These are phyloP conservation scores for Diaporthe sp. DNA, from an alignment of 2,329 filamentous ascomycete species.

Conservation along the genomic window DNA sequence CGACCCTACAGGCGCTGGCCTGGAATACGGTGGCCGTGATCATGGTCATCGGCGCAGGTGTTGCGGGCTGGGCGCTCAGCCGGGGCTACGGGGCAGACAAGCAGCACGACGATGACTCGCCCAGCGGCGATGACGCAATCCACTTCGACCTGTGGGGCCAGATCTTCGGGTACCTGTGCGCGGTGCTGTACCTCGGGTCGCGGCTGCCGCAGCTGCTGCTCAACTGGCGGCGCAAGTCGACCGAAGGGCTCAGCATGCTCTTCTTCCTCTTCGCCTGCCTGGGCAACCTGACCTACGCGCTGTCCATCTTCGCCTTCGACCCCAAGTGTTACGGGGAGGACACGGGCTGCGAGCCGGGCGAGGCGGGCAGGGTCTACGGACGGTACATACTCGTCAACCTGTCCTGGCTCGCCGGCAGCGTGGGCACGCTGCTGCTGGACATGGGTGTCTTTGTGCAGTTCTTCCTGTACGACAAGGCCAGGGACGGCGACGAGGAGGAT, in stretches of 20 bases:
- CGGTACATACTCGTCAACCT: constrained; percentile 90
- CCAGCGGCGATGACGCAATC: constrained; percentile 63
- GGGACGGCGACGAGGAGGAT: constrained; percentile 49
- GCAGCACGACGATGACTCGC: constrained; percentile 52
- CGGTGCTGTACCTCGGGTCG: constrained; percentile 87
- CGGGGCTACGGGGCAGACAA: constrained; percentile 59
- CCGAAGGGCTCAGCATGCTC: constrained; percentile 91
- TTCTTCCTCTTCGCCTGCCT: constrained; percentile 98
- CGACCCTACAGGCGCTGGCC: constrained; percentile 67
- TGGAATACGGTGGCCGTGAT: constrained; percentile 83
- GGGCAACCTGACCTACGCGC: constrained; percentile 92
- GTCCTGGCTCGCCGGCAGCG: constrained; percentile 90
- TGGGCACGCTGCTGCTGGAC: constrained; percentile 89
- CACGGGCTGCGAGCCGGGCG: constrained; percentile 71
- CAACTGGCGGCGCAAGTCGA: constrained; percentile 92
- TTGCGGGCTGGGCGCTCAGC: constrained; percentile 87
- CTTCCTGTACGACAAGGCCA: constrained; percentile 78
- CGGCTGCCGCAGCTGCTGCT: constrained; percentile 91
- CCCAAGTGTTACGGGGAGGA: constrained; percentile 70
- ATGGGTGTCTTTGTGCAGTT: constrained; percentile 91
- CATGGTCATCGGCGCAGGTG: constrained; percentile 86
- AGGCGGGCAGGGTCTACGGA: constrained; percentile 77
- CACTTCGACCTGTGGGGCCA: constrained; percentile 84
- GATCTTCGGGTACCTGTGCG: constrained; percentile 93
- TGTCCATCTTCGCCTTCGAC: constrained; percentile 92